Percentiles rank a stretch among this genome's conserved stretches.
phyloP scores from a whole-genome alignment of 192 early-diverging fungal species.

The Funneliformis geosporum region DNA sequence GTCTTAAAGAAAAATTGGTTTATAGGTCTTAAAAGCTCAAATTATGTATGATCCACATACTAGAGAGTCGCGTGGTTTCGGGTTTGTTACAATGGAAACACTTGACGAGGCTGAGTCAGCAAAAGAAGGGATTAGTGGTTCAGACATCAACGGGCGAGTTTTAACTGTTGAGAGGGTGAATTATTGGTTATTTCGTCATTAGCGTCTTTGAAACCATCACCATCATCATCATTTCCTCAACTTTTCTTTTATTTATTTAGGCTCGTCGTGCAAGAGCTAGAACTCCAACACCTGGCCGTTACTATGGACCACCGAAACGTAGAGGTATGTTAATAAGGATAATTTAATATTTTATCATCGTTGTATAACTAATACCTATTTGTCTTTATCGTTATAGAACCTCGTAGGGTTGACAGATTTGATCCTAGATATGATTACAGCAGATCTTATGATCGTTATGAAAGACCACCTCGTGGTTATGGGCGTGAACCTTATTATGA shows the following conservation, averaged over 20 bases:
- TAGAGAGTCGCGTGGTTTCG: conserved; percentile 84
- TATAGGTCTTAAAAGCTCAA: conserved; percentile 64
- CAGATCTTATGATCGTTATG: conserved; percentile 42
- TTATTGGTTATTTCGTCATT: background rate
- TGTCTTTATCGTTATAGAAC: conserved; percentile 5
- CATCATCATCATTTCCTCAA: no score
- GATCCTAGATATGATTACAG: conserved; percentile 50
- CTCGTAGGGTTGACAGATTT: conserved; percentile 47
- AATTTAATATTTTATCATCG: background rate
- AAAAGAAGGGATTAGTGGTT: conserved; percentile 62
- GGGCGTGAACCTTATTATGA: conserved; percentile 34
- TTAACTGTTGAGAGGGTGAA: conserved; percentile 76
- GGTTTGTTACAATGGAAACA: conserved; percentile 76
- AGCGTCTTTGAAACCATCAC: background rate
- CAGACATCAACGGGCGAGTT: conserved; percentile 78
- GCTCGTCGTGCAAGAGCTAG: conserved; percentile 68
- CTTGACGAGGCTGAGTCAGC: conserved; percentile 71
- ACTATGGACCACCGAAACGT: conserved; percentile 75
- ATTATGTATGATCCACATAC: conserved; percentile 82
- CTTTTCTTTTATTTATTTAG: conserved; percentile 38
- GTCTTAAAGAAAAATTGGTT: background rate
- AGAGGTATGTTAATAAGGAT: conserved; percentile 40
- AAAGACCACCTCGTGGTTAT: conserved; percentile 31
- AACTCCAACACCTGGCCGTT: conserved; percentile 78
- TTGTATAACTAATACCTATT: background rate